phyloP scores from a whole-genome alignment of 257 asterid genomes.

The Thymus quinquecostatus region DNA sequence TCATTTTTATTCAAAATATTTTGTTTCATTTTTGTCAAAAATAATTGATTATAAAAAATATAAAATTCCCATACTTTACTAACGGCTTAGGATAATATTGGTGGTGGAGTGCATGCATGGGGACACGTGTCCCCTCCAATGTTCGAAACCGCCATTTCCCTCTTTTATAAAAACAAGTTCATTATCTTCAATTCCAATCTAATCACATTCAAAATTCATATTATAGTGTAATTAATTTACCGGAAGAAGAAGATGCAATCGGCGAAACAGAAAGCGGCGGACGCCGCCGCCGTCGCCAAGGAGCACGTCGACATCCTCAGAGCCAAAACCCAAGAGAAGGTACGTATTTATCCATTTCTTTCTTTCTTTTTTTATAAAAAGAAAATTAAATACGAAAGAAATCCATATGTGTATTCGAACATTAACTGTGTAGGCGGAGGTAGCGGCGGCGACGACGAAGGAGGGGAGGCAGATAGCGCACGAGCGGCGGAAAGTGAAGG shows the following conservation, averaged over 20 bases:
- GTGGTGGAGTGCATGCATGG: slow-evolving; percentile 14
- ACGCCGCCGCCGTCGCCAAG: slow-evolving; percentile 68
- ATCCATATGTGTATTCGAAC: background rate
- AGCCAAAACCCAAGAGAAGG: slow-evolving; percentile 82
- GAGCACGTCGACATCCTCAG: slow-evolving; percentile 60
- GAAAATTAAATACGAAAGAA: no score
- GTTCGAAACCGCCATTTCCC: slow-evolving; percentile 2
- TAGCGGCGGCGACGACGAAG: slow-evolving; percentile 48
- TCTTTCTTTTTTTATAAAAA: no score
- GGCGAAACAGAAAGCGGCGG: slow-evolving; percentile 57
- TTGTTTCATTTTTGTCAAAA: no score
- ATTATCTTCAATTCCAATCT: background rate
- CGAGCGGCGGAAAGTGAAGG: slow-evolving; percentile 69
- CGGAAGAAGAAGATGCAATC: slow-evolving; percentile 59
- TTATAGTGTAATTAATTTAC: no score
- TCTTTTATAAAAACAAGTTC: background rate
- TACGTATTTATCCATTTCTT: background rate
- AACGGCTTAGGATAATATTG: no score
- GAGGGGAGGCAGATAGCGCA: slow-evolving; percentile 60
- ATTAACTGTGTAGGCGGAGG: slow-evolving; percentile 54
- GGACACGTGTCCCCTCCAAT: slow-evolving; percentile 3
- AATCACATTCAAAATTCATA: no score
- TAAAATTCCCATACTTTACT: no score
- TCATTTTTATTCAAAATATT: no score
- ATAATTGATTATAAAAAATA: no score